A percentile compares a stretch with the other conserved stretches of the same genome.
phyloP scores from a whole-genome alignment of 306 rosid species.

The Luffa aegyptiaca region DNA sequence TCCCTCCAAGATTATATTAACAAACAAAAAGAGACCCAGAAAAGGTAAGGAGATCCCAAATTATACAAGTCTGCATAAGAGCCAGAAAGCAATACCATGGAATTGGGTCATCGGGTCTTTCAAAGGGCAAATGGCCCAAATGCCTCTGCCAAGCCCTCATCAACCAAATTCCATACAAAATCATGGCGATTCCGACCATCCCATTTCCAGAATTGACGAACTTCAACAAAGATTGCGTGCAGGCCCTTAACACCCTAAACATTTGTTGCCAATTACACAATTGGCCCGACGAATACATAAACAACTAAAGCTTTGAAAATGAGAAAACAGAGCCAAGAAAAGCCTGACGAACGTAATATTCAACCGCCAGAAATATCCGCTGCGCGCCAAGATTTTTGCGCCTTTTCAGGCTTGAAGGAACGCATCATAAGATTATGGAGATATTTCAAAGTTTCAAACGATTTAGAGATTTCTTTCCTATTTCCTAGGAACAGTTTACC shows the following conservation, averaged over 20 bases:
- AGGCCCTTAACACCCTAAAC: constrained; percentile 48
- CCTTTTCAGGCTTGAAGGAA: neutral
- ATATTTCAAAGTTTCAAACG: neutral
- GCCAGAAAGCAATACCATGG: constrained; percentile 37
- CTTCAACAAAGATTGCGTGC: constrained; percentile 61
- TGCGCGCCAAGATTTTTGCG: constrained; percentile 1
- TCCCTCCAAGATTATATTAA: neutral
- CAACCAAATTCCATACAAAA: constrained; percentile 61
- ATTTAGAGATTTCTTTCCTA: neutral
- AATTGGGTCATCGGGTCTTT: constrained; percentile 34
- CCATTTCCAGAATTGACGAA: constrained; percentile 65
- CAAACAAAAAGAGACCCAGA: neutral
- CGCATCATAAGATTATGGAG: neutral
- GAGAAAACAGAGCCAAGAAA: neutral
- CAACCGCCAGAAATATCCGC: neutral
- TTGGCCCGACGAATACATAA: neutral
- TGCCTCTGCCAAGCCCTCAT: constrained; percentile 62
- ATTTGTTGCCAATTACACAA: constrained; percentile 19
- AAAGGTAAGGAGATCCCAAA: neutral
- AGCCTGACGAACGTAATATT: neutral
- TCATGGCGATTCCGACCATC: constrained; percentile 68
- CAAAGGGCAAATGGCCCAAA: constrained; percentile 40
- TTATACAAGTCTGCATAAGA: neutral
- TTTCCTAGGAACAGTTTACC: constrained; percentile 4
- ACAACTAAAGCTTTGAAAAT: neutral